Percentiles rank a stretch among this genome's conserved stretches.
phyloP scores from a whole-genome alignment of 2,329 filamentous ascomycete species.

The Colletotrichum sp. region DNA sequence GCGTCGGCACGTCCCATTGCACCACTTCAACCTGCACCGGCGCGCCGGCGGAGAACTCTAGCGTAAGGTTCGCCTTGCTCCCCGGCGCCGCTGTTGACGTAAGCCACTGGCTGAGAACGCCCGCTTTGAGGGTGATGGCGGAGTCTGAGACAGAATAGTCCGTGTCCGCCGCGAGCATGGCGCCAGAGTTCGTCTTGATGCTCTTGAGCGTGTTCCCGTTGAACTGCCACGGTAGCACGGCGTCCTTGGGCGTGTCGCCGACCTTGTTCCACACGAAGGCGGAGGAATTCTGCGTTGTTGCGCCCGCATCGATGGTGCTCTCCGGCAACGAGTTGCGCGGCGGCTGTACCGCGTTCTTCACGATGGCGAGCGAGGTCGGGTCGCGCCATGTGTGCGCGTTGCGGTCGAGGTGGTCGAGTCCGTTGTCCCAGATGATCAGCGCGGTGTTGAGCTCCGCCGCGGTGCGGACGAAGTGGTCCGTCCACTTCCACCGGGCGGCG shows the following conservation, averaged over 20 bases:
- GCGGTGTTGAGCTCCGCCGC: constrained; percentile 54
- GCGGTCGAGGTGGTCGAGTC: constrained; percentile 59
- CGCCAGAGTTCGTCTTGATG: constrained; percentile 33
- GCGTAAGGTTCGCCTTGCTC: constrained; percentile 53
- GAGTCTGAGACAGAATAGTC: constrained; percentile 54
- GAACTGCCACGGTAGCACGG: constrained; percentile 53
- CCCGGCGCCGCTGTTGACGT: constrained; percentile 46
- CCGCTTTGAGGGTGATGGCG: constrained; percentile 50
- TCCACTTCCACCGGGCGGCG: constrained; percentile 63
- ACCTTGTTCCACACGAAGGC: constrained; percentile 61
- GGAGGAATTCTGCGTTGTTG: constrained; percentile 50
- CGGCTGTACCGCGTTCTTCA: constrained; percentile 48
- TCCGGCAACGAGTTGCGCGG: constrained; percentile 53
- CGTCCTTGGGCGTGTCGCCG: constrained; percentile 45
- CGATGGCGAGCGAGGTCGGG: constrained; percentile 49
- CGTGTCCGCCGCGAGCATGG: constrained; percentile 34
- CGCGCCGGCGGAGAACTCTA: constrained; percentile 58
- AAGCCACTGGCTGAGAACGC: constrained; percentile 52
- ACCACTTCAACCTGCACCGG: constrained; percentile 52
- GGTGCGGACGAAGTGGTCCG: constrained; percentile 56
- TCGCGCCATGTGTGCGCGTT: constrained; percentile 55
- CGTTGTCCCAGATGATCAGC: constrained; percentile 65
- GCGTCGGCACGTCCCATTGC: constrained; percentile 54
- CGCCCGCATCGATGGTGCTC: constrained; percentile 52
- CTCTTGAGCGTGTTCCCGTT: constrained; percentile 58